Conservation (phyloP, 371 early-diverging fungal species). For the Mortierella sp. region DNA sequence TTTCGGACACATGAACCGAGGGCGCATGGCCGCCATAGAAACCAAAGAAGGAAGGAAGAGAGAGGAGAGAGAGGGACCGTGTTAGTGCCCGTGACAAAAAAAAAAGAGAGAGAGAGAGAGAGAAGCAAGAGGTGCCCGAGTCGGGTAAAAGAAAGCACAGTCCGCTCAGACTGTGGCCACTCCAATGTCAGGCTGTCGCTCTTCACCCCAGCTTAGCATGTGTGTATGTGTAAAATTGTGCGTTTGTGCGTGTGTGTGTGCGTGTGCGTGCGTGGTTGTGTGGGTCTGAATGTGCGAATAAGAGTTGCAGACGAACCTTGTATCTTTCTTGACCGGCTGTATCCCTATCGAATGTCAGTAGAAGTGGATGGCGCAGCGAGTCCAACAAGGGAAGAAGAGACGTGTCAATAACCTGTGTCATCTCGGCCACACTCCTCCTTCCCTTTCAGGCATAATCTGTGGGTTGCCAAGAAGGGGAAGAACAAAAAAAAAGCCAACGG, state of each 20-base stretch:
- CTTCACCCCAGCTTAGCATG: too few relatives aligned
- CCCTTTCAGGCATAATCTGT: not conserved
- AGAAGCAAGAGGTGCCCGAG: not conserved
- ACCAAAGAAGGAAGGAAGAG: not conserved
- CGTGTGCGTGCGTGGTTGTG: too few relatives aligned
- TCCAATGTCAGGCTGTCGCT: too few relatives aligned
- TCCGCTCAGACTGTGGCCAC: too few relatives aligned
- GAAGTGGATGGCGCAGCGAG: not conserved
- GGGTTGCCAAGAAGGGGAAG: not conserved
- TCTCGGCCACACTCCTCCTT: too few relatives aligned
- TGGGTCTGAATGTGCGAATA: too few relatives aligned
- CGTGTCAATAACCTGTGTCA: too few relatives aligned
- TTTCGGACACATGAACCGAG: conserved; percentile 4
- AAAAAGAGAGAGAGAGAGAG: not conserved
- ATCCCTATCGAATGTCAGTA: conserved; percentile 81
- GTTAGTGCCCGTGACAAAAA: not conserved
- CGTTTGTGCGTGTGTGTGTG: too few relatives aligned
- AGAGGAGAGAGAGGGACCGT: not conserved
- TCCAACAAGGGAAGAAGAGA: too few relatives aligned
- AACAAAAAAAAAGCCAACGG: not conserved
- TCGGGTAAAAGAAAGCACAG: too few relatives aligned
- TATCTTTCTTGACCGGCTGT: conserved; percentile 97
- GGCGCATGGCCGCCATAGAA: too few relatives aligned
- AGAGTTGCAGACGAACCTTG: conserved; percentile 63
- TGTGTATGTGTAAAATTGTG: too few relatives aligned